phyloP scores from a whole-genome alignment of 768 basidiomycete genomes.

The Agaricus subrufescens region DNA sequence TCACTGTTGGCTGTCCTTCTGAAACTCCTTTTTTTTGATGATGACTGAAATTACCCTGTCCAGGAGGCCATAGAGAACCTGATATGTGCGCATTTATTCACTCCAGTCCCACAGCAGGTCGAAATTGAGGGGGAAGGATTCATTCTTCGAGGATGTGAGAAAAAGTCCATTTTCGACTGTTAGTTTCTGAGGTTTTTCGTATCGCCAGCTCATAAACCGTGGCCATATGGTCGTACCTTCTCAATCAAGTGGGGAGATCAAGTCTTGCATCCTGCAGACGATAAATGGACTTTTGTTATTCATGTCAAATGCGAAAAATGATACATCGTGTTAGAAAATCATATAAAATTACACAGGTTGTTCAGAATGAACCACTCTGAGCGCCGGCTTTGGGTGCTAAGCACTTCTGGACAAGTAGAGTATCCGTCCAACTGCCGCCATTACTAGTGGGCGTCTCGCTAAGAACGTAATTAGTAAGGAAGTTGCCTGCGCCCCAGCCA shows the following conservation, averaged over 20 bases:
- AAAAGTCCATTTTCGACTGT: neutral
- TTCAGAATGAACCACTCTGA: slow-evolving; percentile 16
- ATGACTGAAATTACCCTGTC: neutral
- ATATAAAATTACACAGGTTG: neutral
- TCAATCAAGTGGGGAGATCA: slow-evolving; percentile 25
- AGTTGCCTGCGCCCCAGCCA: slow-evolving; percentile 59
- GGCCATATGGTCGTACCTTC: slow-evolving; percentile 26
- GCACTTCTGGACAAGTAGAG: slow-evolving; percentile 32
- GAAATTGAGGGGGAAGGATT: slow-evolving; percentile 26
- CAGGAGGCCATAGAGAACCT: slow-evolving; percentile 31
- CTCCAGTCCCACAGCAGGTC: slow-evolving; percentile 22
- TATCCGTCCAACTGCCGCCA: slow-evolving; percentile 35
- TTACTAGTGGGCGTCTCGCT: slow-evolving; percentile 22
- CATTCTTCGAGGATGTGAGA: slow-evolving; percentile 25
- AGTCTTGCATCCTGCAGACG: slow-evolving; percentile 17
- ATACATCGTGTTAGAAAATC: neutral
- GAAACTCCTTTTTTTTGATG: neutral
- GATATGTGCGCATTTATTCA: slow-evolving; percentile 24
- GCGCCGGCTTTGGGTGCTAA: slow-evolving; percentile 24
- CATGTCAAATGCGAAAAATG: neutral
- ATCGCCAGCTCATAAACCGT: slow-evolving; percentile 21
- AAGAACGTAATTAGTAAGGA: slow-evolving; percentile 34
- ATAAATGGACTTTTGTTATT: slow-evolving; percentile 30
- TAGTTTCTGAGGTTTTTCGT: neutral
- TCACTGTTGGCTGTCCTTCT: slow-evolving; percentile 23